Base-by-base conservation (phyloP, 2,329 filamentous ascomycete species). In the Podosphaera aphanis region DNA sequence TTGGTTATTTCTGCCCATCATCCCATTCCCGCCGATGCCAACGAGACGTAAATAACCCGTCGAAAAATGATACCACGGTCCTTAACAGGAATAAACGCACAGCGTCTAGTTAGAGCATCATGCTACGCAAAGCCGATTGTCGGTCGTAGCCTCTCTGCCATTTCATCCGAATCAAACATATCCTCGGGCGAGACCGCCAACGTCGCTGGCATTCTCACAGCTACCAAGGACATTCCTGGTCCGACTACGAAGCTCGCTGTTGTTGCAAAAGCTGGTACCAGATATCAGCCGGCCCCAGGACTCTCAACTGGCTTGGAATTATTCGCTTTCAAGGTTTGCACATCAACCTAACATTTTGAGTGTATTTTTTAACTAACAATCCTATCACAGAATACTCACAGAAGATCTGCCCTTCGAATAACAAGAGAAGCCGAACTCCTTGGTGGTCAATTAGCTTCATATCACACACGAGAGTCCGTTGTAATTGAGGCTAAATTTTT, bases 401-500 rank as follows among this genome's bases (percentile, higher is more conserved):
- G 80, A 66, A 79, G 90, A 64, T 90, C 86, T 54, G 83, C 83
- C 48, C 70, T 98, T 59, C 83, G 86, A 62, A 93, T 98, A 63
- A 81, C 79, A 61, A 82, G 90, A 69, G 90, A 98, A 69, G 75
- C 83, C 58, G 90, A 98, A 68, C 79, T 98, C 50, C 77, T 98
- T 53, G 90, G 92, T 62, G 84, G 84, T 59, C 78, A 88, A 74
- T 77, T 95, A 67, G 73, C 69, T 56, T 71, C 88, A 53, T 83
- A 82, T 65, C 85, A 94, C 68, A 86, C 84, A 57, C 81, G 88
- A 61, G 90, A 98, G 71, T 85, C 85, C 61, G 68, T 98, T 52
- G 77, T 98, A 49, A 68, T 98, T 59, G 79, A 88, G 65, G 83
- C 90, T 62, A 93, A 81, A 69, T 98, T 98, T 73, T 76, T 98